Evolutionary conservation across 2,329 filamentous ascomycete genomes (phyloP), one percentile per base, ranked within the genome.

Genomic region (Arthrobotrys megalospora): DNA sequence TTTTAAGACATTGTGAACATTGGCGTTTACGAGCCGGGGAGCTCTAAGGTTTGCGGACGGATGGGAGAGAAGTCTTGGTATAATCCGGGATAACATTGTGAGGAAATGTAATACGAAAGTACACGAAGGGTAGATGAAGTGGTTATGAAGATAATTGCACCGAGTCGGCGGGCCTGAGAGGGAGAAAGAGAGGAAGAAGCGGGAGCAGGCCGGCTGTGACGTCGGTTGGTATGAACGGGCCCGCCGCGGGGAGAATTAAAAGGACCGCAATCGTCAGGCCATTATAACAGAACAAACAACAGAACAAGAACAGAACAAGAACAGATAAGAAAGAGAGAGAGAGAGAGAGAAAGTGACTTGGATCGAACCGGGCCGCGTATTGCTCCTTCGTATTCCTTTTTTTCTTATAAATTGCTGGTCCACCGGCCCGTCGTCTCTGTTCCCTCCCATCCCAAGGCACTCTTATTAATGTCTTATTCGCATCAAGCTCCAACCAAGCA

Each of bases 81-180:
- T 36, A 36, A 48, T 60, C 36, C 69, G 69, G 50, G 19, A 21
- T n/a, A 66, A 48, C 69, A 66, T 66, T 28, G 19, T 38, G 36
- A 38, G 36, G 5, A 38, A 38, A 6, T 38, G 8, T 38, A 14
- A 38, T 38, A 38, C 36, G 12, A 38, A 28, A 38, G 12, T 38
- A 38, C 2, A 38, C 8, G 8, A 38, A 38, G 8, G 6, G 5
- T 36, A 36, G 34, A 58, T 4, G 21, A 11, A 4, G 8, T 14
- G 6, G 24, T 2, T 28, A 28, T 28, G 32, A 12, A 58, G 3
- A 58, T 58, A 14, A 38, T 38, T 5, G 24, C 2, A 5, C 5
- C 24, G 24, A 28, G 24, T 28, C 24, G 24, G 24, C 24, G 24
- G 24, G 24, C 24, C 24, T 28, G 24, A 28, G 24, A 28, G 2